Conservation (phyloP, 305 asterid species). For the Stenogyne calaminthoides region DNA sequence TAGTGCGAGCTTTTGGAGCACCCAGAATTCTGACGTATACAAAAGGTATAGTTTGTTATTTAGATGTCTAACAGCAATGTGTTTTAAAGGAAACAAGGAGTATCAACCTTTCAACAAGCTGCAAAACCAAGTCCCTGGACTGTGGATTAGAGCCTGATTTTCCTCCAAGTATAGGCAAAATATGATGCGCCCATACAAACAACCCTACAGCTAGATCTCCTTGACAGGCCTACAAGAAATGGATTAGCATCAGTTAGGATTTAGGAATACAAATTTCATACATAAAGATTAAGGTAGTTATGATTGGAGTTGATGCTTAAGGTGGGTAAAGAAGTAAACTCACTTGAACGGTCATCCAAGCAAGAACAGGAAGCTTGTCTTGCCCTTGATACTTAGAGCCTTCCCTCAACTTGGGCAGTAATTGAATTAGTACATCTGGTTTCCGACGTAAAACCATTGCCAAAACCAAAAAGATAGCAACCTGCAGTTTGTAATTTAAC, state of each 20-base stretch:
- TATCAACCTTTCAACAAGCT: conserved; percentile 71
- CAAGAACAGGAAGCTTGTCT: conserved; percentile 67
- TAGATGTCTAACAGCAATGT: background rate
- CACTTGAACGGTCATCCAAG: conserved; percentile 86
- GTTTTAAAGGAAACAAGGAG: conserved; percentile 10
- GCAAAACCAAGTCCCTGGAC: conserved; percentile 71
- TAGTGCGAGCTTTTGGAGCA: conserved; percentile 71
- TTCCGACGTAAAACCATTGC: conserved; percentile 78
- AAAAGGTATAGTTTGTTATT: conserved; percentile 8
- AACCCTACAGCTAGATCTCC: conserved; percentile 79
- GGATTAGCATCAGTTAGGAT: conserved; percentile 19
- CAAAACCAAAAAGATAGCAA: conserved; percentile 67
- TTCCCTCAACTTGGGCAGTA: conserved; percentile 58
- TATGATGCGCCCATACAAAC: conserved; percentile 65
- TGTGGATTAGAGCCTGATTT: conserved; percentile 76
- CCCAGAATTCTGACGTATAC: conserved; percentile 57
- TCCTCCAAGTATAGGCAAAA: conserved; percentile 73
- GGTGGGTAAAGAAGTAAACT: conserved; percentile 3
- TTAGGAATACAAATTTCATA: conserved; percentile 14
- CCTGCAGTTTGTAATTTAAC: conserved; percentile 42
- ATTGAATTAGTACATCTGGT: conserved; percentile 60
- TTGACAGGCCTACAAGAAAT: conserved; percentile 58
- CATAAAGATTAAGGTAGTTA: background rate
- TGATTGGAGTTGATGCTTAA: conserved; percentile 7
- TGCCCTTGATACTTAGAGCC: conserved; percentile 76